Evolutionary conservation across 2,329 filamentous ascomycete genomes (phyloP), one percentile per base, ranked within the genome.

Genomic region (Colletotrichum scovillei): DNA sequence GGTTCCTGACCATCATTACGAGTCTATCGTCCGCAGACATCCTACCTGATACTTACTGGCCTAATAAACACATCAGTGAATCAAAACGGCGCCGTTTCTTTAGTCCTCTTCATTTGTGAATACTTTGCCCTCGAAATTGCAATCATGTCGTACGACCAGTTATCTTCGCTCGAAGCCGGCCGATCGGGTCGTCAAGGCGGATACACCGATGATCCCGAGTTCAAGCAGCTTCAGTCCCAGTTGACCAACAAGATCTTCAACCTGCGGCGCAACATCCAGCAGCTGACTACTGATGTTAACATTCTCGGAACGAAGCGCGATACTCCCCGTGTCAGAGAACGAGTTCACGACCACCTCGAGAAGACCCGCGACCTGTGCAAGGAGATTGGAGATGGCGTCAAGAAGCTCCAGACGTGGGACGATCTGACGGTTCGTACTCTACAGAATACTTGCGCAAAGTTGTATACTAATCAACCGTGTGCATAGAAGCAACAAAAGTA

Each of bases 171-270:
- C 77, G 96, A 98, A 86, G 92, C 95, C 77, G 88, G 94, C 75
- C 90, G 91, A 76, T 87, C 91, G 74, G 91, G 93, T 81, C 93
- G 93, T 80, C 88, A 92, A 58, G 86, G 91, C 75, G 77, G 76
- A 79, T 99, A 98, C 85, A 88, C 90, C 80, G 97, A 99, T 85
- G 95, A 98, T 81, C 97, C 97, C 64, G 95, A 95, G 76, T 99
- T 98, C 88, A 90, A 94, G 80, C 89, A 90, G 72, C 90, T 97
- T 78, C 94, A 95, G 75, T 92, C 94, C 80, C 89, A 93, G 72
- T 90, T 98, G 74, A 97, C 94, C 83, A 93, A 94, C 83, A 93
- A 96, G 82, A 89, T 99, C 63, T 98, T 98, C 86, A 92, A 92
- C 74, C 89, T 99, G 75, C 95, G 95, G 66, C 93, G 93, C 76